Base-by-base conservation (phyloP, 495 filamentous ascomycete species). In the Xylaria curta region DNA sequence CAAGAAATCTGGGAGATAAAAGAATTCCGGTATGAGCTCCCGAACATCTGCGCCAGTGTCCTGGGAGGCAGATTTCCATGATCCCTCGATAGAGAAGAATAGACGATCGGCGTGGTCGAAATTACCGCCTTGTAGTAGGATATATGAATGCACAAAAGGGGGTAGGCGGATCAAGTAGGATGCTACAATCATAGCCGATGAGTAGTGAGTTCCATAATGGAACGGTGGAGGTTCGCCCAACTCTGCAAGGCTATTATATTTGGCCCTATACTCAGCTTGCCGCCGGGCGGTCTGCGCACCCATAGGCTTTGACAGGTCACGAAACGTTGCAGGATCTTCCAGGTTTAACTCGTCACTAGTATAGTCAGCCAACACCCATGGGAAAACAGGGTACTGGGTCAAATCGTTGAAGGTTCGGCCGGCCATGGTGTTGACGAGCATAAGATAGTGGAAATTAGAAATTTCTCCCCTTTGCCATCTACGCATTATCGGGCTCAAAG, bases 121-220 rank as follows among this genome's bases (percentile, higher is more conserved):
- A 31, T 83, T 93, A n/a, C 95, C 95, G 28, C 97, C 96, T 79
- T 99, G 96, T 9, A 98, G 87, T n/a, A 98, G 85, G n/a, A 98
- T 87, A 77, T 95, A 98, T 1, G 97, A 97, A 75, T 97, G 92
- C 65, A 97, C 94, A 79, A 98, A 99, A 0, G 96, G 96, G 72
- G 97, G 95, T 15, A 99, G 84, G 7, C 96, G 91, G 73, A 98
- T 98, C 54, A 99, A 87, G 76, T 97, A 99, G 0, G 95, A 97
- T 38, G 94, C 91, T 31, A 99, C 96, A 65, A 97, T 98, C 96
- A 98, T 99, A 24, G 96, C 97, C 6, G 96, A 98, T 26, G 97
- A 98, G 80, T 98, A 99, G 78, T 99, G 96, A 7, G 96, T 99
- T 51, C 96, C 96, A 77, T 98, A 98, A 80, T 99, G 97, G 78